phyloP scores from a whole-genome alignment of 345 rosid genomes.

The Litchi chinensis region DNA sequence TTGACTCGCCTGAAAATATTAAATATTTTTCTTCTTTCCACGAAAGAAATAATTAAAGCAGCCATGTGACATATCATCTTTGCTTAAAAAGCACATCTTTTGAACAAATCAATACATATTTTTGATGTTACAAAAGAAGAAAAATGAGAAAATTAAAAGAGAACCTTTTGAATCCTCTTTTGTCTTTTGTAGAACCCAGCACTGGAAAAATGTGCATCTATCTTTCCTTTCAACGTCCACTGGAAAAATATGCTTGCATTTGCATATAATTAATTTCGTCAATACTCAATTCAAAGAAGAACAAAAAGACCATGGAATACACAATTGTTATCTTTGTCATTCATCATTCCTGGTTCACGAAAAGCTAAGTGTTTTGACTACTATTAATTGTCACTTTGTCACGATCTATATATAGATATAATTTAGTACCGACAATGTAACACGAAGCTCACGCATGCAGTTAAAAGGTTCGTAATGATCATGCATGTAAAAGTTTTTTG shows the following conservation, averaged over 20 bases:
- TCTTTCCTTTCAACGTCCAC: background rate
- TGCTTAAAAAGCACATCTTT: background rate
- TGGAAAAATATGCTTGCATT: background rate
- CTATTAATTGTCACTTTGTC: background rate
- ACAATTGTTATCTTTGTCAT: background rate
- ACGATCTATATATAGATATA: too few species aligned
- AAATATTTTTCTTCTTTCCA: background rate
- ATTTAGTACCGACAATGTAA: too few species aligned
- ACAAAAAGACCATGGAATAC: background rate
- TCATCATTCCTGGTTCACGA: background rate
- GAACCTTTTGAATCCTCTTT: conserved; percentile 5
- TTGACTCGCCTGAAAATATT: background rate
- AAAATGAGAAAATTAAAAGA: background rate
- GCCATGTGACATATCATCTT: background rate
- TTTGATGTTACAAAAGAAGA: too few species aligned
- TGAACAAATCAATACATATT: too few species aligned
- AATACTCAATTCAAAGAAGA: background rate
- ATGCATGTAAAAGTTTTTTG: too few species aligned
- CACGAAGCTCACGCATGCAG: too few species aligned
- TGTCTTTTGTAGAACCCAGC: background rate
- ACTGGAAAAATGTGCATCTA: too few species aligned
- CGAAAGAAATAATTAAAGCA: background rate
- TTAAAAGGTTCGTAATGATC: too few species aligned
- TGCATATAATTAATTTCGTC: background rate
- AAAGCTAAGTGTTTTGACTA: background rate